Evolutionary conservation across 768 basidiomycete species (phyloP).

Genomic region (Ramaria rubella): DNA sequence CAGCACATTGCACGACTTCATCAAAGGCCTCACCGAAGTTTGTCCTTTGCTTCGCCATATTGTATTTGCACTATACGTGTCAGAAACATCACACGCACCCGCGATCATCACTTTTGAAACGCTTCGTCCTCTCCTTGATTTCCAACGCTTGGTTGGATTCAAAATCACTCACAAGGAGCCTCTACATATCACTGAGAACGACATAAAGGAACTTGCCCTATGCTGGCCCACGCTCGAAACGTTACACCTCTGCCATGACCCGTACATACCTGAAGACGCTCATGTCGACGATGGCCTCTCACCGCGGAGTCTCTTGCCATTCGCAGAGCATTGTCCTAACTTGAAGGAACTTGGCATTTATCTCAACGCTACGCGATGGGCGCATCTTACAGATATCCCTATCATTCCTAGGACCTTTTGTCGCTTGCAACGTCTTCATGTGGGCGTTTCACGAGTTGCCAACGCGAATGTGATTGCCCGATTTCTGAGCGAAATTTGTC

Average conservation of each 20-base stretch:
- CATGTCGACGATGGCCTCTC: conserved; percentile 17
- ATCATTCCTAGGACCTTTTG: conserved; percentile 16
- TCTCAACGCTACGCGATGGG: conserved; percentile 26
- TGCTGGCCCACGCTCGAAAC: conserved; percentile 22
- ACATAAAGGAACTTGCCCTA: conserved; percentile 26
- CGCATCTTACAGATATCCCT: conserved; percentile 15
- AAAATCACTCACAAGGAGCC: conserved; percentile 25
- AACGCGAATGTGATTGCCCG: conserved; percentile 41
- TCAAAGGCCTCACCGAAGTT: conserved; percentile 38
- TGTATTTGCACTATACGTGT: conserved; percentile 29
- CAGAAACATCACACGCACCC: conserved; percentile 13
- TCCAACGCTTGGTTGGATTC: conserved; percentile 27
- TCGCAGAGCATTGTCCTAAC: conserved; percentile 34
- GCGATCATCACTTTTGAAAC: conserved; percentile 30
- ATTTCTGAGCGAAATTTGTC: conserved; percentile 48
- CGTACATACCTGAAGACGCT: conserved; percentile 9
- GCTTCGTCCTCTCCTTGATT: conserved; percentile 31
- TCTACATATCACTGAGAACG: conserved; percentile 20
- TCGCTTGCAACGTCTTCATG: conserved; percentile 28
- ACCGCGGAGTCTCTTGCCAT: conserved; percentile 30
- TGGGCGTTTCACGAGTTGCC: conserved; percentile 45
- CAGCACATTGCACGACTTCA: conserved; percentile 33
- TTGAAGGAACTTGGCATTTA: conserved; percentile 32
- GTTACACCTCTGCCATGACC: conserved; percentile 21
- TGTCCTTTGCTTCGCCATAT: conserved; percentile 44